Percentiles rank a stretch among this genome's conserved stretches.
Conservation (phyloP, 768 basidiomycete species). For the Termitomyces sp. region DNA sequence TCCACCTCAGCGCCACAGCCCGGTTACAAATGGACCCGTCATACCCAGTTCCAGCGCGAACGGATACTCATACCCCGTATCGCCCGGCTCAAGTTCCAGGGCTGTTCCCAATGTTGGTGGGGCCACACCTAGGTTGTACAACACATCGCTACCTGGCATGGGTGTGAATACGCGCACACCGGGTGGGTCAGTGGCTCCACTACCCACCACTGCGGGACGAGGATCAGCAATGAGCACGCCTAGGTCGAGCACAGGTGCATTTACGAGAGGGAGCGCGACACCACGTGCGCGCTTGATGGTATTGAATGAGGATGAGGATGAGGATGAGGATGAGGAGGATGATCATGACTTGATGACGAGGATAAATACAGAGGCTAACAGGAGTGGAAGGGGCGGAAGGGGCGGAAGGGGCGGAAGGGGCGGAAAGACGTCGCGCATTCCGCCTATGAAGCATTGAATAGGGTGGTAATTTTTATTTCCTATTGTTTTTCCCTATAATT, state of each 20-base stretch:
- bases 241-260: neutral
- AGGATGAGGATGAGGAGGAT: slow-evolving; percentile 3
- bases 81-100: neutral
- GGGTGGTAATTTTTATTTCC: neutral
- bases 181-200: neutral
- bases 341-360: slow-evolving; percentile 4
- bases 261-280: neutral
- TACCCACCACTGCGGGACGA: neutral
- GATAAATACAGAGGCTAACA: slow-evolving; percentile 6
- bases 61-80: neutral
- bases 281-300: neutral
- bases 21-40: neutral
- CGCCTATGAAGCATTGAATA: neutral
- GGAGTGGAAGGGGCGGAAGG: neutral
- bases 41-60: slow-evolving; percentile 3
- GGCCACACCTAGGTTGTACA: neutral
- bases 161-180: neutral
- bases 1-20: neutral
- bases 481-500: neutral
- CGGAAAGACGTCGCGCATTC: neutral
- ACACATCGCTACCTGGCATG: neutral
- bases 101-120: neutral
- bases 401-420: slow-evolving; percentile 1
- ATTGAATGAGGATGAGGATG: slow-evolving; percentile 1
- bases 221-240: neutral